phyloP scores from a whole-genome alignment of 768 basidiomycete genomes.

The Tubosaeta sp. region DNA sequence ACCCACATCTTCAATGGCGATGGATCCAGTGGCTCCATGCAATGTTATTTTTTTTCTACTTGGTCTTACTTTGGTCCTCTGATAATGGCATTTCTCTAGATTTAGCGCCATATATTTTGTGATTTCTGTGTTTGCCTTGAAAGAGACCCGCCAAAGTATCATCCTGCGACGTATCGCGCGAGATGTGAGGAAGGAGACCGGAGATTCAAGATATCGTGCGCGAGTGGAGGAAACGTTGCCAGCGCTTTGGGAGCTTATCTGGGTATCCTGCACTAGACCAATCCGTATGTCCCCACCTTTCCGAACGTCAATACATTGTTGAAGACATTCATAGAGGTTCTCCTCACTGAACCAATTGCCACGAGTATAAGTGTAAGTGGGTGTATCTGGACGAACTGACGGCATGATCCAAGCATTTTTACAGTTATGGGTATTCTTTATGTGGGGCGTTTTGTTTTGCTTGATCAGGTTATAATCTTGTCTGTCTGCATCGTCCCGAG shows the following conservation, averaged over 20 bases:
- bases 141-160: slow-evolving; percentile 70
- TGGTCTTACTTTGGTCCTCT: background rate
- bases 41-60: slow-evolving; percentile 40
- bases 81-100: slow-evolving; percentile 30
- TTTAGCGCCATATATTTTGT: slow-evolving; percentile 49
- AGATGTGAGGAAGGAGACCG: slow-evolving; percentile 60
- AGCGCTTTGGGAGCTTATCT: slow-evolving; percentile 52
- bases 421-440: slow-evolving; percentile 64
- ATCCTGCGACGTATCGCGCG: slow-evolving; percentile 62
- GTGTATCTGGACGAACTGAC: background rate
- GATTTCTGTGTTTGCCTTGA: slow-evolving; percentile 50
- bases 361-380: slow-evolving; percentile 62
- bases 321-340: slow-evolving; percentile 6
- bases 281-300: slow-evolving; percentile 45
- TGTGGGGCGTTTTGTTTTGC: slow-evolving; percentile 70
- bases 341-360: slow-evolving; percentile 59
- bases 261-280: slow-evolving; percentile 65
- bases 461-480: slow-evolving; percentile 45
- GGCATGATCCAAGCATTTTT: background rate
- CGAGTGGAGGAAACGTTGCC: slow-evolving; percentile 60
- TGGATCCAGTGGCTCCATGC: slow-evolving; percentile 83
- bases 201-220: slow-evolving; percentile 58
- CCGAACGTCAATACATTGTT: background rate
- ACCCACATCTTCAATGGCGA: slow-evolving; percentile 58
- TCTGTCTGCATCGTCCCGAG: background rate